Conservation (phyloP, 2,329 filamentous ascomycete genomes). For the Colletotrichum cereale region DNA sequence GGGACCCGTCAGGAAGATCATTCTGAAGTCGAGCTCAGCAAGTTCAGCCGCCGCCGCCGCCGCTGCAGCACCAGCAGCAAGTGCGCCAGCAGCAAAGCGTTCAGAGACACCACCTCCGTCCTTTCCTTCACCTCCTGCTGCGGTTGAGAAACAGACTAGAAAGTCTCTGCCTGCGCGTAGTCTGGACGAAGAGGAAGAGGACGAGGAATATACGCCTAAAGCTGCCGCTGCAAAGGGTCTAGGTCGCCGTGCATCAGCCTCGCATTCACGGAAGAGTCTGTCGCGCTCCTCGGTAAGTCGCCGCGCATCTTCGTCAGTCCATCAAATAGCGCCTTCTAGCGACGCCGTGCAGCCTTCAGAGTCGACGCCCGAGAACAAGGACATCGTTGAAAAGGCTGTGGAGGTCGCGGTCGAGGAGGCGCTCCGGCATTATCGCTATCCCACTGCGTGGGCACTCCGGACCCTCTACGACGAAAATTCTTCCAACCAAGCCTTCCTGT, state of each 20-base stretch:
- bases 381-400: slow-evolving; percentile 64
- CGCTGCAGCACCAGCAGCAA: slow-evolving; percentile 15
- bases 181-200: slow-evolving; percentile 32
- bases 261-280: slow-evolving; percentile 38
- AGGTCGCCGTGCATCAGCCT: slow-evolving; percentile 27
- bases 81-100: slow-evolving; percentile 29
- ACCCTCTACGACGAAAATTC: slow-evolving; percentile 71
- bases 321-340: slow-evolving; percentile 32
- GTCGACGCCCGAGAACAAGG: slow-evolving; percentile 50
- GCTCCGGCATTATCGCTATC: slow-evolving; percentile 67
- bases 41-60: slow-evolving; percentile 38
- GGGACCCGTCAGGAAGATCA: slow-evolving; percentile 57
- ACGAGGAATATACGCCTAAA: slow-evolving; percentile 34
- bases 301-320: slow-evolving; percentile 34
- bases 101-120: slow-evolving; percentile 35
- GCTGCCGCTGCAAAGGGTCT: slow-evolving; percentile 27
- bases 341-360: slow-evolving; percentile 38
- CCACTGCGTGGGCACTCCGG: slow-evolving; percentile 72
- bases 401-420: slow-evolving; percentile 71
- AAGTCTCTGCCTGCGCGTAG: slow-evolving; percentile 32
- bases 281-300: slow-evolving; percentile 36
- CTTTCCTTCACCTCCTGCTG: slow-evolving; percentile 32
- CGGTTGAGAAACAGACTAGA: slow-evolving; percentile 21
- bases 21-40: slow-evolving; percentile 54
- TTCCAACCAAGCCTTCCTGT: slow-evolving; percentile 63